Conservation (phyloP, 495 filamentous ascomycete genomes). For the Lepidopterella palustris region DNA sequence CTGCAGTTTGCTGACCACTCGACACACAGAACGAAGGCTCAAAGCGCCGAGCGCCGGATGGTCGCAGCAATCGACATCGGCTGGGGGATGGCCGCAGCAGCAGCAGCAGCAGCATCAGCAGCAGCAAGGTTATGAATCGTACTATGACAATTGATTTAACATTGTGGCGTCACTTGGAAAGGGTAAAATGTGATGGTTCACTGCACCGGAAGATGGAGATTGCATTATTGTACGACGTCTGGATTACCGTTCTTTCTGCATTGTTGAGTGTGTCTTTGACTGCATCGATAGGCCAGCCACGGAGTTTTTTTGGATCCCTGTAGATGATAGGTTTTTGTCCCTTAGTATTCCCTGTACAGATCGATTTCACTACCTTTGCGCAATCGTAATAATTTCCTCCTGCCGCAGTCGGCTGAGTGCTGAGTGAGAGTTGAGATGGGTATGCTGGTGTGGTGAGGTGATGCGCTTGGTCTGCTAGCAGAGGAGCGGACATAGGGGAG, state of each 20-base stretch:
- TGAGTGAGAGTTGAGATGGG: neutral
- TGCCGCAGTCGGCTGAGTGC: neutral
- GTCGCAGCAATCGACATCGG: constrained; percentile 35
- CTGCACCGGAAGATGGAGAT: constrained; percentile 17
- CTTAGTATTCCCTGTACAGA: neutral
- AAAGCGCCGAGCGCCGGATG: constrained; percentile 34
- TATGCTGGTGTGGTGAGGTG: neutral
- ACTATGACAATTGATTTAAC: constrained; percentile 30
- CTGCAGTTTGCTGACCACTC: constrained; percentile 9
- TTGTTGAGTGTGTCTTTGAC: neutral
- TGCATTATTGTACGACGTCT: constrained; percentile 15
- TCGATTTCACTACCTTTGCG: neutral
- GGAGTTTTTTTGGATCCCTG: constrained; percentile 5
- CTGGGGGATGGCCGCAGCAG: constrained; percentile 27
- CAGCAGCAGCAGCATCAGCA: constrained; percentile 21
- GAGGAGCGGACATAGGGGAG: no score
- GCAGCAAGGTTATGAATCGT: constrained; percentile 20
- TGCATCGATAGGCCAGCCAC: neutral
- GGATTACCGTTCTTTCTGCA: constrained; percentile 1
- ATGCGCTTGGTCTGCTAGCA: no score
- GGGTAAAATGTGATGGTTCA: constrained; percentile 2
- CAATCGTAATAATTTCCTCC: neutral
- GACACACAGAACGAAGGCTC: constrained; percentile 36
- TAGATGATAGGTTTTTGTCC: neutral
- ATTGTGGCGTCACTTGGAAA: constrained; percentile 16